Conservation (phyloP, 768 basidiomycete genomes). For the Psilocybe sp. region DNA sequence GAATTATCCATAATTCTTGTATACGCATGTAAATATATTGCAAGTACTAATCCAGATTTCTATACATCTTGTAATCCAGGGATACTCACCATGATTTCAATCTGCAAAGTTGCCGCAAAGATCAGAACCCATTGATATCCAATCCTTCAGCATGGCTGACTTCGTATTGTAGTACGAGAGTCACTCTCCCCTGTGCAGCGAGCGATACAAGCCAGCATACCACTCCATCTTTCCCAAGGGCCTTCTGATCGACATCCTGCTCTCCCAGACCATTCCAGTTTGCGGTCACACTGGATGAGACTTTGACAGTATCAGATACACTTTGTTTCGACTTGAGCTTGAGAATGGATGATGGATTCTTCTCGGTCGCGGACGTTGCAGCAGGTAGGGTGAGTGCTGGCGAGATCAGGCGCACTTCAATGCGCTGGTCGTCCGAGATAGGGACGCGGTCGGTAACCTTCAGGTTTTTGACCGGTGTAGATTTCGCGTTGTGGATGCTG, state of each 20-base stretch:
- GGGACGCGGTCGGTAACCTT: constrained; percentile 38
- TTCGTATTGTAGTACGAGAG: constrained; percentile 20
- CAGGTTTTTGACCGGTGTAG: constrained; percentile 21
- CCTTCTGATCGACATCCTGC: constrained; percentile 17
- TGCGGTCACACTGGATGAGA: too few relatives aligned
- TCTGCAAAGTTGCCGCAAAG: too few relatives aligned
- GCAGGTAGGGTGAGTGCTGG: constrained; percentile 18
- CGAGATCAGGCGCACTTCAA: constrained; percentile 38
- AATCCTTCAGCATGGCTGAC: constrained; percentile 7
- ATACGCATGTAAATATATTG: too few relatives aligned
- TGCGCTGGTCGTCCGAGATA: constrained; percentile 31
- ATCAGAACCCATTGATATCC: constrained; percentile 4
- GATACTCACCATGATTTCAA: too few relatives aligned
- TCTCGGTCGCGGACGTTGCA: background rate
- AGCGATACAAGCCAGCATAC: constrained; percentile 19
- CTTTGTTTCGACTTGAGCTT: too few relatives aligned
- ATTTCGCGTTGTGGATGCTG: constrained; percentile 34
- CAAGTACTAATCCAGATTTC: too few relatives aligned
- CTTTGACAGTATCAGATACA: too few relatives aligned
- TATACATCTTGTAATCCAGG: too few relatives aligned
- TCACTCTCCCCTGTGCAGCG: constrained; percentile 15
- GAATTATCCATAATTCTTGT: too few relatives aligned
- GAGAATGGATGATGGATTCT: too few relatives aligned
- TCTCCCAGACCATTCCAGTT: constrained; percentile 24
- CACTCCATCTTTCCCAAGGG: constrained; percentile 24